Conservation (phyloP, 257 asterid genomes). For the Agastache rugosa region DNA sequence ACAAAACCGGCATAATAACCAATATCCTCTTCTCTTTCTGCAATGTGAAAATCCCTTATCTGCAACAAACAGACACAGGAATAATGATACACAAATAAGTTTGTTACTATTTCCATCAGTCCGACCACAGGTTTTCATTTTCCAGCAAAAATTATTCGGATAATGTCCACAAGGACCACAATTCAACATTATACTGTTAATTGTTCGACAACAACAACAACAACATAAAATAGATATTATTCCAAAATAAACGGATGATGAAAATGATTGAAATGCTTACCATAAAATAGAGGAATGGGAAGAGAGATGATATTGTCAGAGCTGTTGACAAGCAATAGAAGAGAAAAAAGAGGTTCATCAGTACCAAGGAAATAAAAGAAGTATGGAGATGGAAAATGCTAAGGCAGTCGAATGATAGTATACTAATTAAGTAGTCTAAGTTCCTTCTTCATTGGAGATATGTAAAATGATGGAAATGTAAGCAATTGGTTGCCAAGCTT, state of each 20-base stretch:
- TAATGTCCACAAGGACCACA: too few relatives aligned
- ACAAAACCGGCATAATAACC: slow-evolving; percentile 78
- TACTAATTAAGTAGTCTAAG: too few relatives aligned
- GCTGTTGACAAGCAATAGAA: slow-evolving; percentile 50
- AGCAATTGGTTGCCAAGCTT: neutral
- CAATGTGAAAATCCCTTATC: slow-evolving; percentile 77
- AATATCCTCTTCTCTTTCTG: slow-evolving; percentile 75
- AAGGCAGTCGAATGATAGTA: neutral
- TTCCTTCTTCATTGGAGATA: neutral
- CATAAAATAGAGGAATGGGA: slow-evolving; percentile 86
- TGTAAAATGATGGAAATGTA: neutral
- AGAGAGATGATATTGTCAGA: slow-evolving; percentile 75
- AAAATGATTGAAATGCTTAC: slow-evolving; percentile 43
- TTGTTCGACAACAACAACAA: neutral
- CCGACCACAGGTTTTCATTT: too few relatives aligned
- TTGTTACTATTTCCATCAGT: too few relatives aligned
- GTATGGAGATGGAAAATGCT: neutral
- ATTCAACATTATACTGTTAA: too few relatives aligned
- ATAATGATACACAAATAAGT: neutral
- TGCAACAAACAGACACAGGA: slow-evolving; percentile 33
- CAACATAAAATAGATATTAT: too few relatives aligned
- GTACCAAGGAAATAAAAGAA: neutral
- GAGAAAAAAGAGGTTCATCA: neutral
- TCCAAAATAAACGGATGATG: neutral
- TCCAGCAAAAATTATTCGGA: too few relatives aligned